Base-by-base conservation (phyloP, 1,284 basidiomycete genomes). In the Cystobasidium sp. region DNA sequence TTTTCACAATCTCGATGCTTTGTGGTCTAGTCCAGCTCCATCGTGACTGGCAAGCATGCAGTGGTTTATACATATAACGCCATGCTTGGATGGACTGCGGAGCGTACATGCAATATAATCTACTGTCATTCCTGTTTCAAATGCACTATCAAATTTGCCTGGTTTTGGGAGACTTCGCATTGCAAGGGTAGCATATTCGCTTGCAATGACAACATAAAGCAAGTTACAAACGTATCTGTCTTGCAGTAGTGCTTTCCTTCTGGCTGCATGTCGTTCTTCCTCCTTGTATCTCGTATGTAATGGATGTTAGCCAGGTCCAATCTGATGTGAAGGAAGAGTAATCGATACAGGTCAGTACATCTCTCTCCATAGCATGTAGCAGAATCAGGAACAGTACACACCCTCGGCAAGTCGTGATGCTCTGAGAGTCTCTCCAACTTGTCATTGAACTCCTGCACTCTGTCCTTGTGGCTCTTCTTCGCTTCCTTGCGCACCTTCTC, bases 391-490 rank as follows among this genome's bases (percentile, higher is more conserved):
- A 37, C 44, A 44, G 7, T 20, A 65, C 72, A 24, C 49, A 74
- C 72, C 58, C 65, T 74, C 49, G 72, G 72, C 37, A 74, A 44
- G 47, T 74, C 72, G 58, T 95, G 91, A 85, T 95, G 93, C 84
- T 95, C 93, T 81, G 90, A 91, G 75, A 97, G 87, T 65, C 87
- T 85, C 82, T 95, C 94, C 7, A 99, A 86, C 81, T 97, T 92
- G 43, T 87, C 81, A 82, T 99, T 99, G 81, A 94, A 93, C 80
- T 94, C 92, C 75, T 88, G 89, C 24, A 99, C 94, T 63, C 94
- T 90, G 76, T 99, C 96, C 84, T 97, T 97, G 84, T 99, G 96
- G 9, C 92, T 93, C 84, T 90, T 91, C 78, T 86, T 85, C 0
- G 95, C 95, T 79, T 92, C 83, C 82, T 89, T 93, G 43, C 88